These are phyloP conservation scores for Leccinum longicurvipes DNA, from an alignment of 768 basidiomycete species.

Conservation along the genomic window DNA sequence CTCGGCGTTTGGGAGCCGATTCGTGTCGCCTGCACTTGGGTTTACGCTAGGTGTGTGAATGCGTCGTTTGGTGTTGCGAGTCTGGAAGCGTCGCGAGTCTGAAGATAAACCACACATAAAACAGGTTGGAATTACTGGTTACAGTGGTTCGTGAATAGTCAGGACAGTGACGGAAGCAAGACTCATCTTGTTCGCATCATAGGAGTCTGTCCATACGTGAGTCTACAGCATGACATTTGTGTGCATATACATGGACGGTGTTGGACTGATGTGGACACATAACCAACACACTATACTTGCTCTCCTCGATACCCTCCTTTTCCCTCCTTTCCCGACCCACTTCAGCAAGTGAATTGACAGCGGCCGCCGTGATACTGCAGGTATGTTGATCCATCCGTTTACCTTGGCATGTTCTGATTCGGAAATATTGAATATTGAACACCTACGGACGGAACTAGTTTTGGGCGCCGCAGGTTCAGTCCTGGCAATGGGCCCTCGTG, in stretches of 20 bases:
- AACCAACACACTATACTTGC: too few species aligned
- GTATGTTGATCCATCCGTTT: slow-evolving; percentile 18
- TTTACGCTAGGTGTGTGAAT: slow-evolving; percentile 46
- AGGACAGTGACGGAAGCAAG: not conserved
- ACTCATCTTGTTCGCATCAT: not conserved
- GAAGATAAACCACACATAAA: not conserved
- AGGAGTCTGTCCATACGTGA: slow-evolving; percentile 41
- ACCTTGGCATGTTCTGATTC: not conserved
- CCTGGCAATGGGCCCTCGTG: slow-evolving; percentile 56
- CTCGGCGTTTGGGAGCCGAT: slow-evolving; percentile 53
- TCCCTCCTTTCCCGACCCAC: not conserved
- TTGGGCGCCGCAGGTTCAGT: slow-evolving; percentile 45
- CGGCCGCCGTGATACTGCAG: slow-evolving; percentile 52
- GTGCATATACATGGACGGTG: not conserved
- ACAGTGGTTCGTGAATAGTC: slow-evolving; percentile 38
- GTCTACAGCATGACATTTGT: slow-evolving; percentile 4
- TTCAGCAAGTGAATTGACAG: slow-evolving; percentile 55
- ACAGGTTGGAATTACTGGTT: slow-evolving; percentile 60
- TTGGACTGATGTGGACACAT: not conserved
- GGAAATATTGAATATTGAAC: too few species aligned
- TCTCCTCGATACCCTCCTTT: not conserved
- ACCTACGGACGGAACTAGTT: slow-evolving; percentile 22
- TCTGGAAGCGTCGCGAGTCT: not conserved
- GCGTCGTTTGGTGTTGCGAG: not conserved
- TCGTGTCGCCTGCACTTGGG: slow-evolving; percentile 58